phyloP scores from a whole-genome alignment of 1,139 yeast species.

The Candida mesenterica region DNA sequence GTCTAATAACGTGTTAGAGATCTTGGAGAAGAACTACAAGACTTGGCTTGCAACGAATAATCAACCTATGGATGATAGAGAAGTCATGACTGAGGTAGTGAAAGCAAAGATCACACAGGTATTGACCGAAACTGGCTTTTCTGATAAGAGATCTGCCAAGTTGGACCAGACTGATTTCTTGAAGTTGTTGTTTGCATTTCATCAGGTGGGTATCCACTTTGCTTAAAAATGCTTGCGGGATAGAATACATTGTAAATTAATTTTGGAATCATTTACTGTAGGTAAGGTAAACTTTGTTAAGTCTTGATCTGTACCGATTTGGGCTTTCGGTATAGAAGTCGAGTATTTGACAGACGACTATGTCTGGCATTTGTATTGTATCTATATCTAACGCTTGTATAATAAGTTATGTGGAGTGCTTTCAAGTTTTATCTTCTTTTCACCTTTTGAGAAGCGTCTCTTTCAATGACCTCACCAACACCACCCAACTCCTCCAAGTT shows the following conservation, averaged over 20 bases:
- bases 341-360: no score
- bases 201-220: constrained; percentile 95
- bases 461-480: constrained; percentile 85
- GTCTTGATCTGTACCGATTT: no score
- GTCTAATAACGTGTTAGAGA: constrained; percentile 75
- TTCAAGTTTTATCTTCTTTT: constrained; percentile 12
- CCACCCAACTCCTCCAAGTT: constrained; percentile 88
- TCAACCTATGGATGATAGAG: constrained; percentile 50
- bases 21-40: constrained; percentile 84
- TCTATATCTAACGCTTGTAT: not conserved
- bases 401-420: not conserved
- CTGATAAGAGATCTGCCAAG: constrained; percentile 88
- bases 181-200: constrained; percentile 85
- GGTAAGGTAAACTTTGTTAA: no score
- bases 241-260: no score
- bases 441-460: constrained; percentile 51
- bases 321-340: no score
- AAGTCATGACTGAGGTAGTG: constrained; percentile 45
- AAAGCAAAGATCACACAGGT: constrained; percentile 64
- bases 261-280: no score
- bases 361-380: no score
- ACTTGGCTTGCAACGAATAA: constrained; percentile 65
- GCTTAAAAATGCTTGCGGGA: constrained; percentile 52
- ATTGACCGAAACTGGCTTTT: constrained; percentile 70
- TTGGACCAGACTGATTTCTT: constrained; percentile 94